A percentile compares a stretch with the other conserved stretches of the same genome.
Evolutionary conservation across 202 grass and related monocot species (phyloP).

Genomic region (Schoenoplectus triqueter): DNA sequence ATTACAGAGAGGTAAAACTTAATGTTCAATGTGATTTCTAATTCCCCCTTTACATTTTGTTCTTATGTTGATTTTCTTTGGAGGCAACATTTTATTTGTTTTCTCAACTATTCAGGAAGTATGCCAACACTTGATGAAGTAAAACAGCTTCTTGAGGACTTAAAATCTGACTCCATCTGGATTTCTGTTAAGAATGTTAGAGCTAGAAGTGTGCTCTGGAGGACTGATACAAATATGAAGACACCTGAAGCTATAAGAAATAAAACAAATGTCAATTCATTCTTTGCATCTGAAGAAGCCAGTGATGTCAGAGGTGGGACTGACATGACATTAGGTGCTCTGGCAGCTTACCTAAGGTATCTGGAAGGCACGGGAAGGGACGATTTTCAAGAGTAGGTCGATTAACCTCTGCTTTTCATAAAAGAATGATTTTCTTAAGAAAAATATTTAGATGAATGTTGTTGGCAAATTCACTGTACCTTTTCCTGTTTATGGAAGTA

Average conservation of each 20-base stretch:
- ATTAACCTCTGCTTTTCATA: background rate
- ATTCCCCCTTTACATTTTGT: conserved; percentile 28
- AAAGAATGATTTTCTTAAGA: background rate
- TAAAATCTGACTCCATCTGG: conserved; percentile 54
- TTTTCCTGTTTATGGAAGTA: background rate
- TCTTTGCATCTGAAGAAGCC: conserved; percentile 70
- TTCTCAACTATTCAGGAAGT: conserved; percentile 51
- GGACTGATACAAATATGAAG: conserved; percentile 28
- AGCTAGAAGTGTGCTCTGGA: conserved; percentile 61
- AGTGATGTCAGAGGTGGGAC: conserved; percentile 79
- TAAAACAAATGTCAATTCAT: conserved; percentile 58
- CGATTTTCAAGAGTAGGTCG: conserved; percentile 89
- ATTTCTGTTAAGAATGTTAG: conserved; percentile 49
- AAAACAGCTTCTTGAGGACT: conserved; percentile 54
- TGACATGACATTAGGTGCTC: conserved; percentile 64
- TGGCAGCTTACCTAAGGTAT: conserved; percentile 85
- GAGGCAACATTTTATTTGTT: conserved; percentile 39
- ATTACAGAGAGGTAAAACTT: conserved; percentile 55
- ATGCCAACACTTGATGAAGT: conserved; percentile 77
- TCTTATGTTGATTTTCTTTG: background rate
- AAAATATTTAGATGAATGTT: background rate
- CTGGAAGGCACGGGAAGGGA: conserved; percentile 84
- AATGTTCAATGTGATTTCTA: conserved; percentile 38
- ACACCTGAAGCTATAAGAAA: conserved; percentile 32
- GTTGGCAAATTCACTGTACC: background rate